A percentile compares a stretch with the other conserved stretches of the same genome.
Conservation (phyloP, 768 basidiomycete species). For the Roridomyces roridus region DNA sequence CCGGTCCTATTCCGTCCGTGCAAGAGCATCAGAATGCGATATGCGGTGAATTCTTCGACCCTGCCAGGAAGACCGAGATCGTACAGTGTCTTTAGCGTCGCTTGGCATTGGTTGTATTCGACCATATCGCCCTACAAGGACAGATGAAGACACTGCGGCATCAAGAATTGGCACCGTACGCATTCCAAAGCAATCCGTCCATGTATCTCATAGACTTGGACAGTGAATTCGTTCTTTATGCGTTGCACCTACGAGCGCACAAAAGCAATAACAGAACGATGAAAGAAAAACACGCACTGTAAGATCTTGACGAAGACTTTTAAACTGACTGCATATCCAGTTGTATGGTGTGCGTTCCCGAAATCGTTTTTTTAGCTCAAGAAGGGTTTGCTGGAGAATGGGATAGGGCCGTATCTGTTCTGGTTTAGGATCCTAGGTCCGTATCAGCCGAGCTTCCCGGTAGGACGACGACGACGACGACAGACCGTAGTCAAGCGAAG, state of each 20-base stretch:
- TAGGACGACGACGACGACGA: constrained; percentile 5
- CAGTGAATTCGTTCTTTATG: constrained; percentile 98
- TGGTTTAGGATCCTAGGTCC: constrained; percentile 87
- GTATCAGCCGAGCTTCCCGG: background rate
- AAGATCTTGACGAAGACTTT: constrained; percentile 95
- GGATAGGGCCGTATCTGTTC: constrained; percentile 90
- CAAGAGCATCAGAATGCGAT: constrained; percentile 94
- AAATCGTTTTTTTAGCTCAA: constrained; percentile 90
- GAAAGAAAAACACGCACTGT: constrained; percentile 69
- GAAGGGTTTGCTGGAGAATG: constrained; percentile 84
- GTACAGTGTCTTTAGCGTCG: constrained; percentile 87
- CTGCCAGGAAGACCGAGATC: constrained; percentile 93
- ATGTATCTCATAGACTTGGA: constrained; percentile 97
- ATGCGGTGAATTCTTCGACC: constrained; percentile 95
- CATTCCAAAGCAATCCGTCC: constrained; percentile 95
- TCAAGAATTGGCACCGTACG: constrained; percentile 50
- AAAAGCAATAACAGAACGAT: constrained; percentile 29
- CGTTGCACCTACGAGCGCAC: constrained; percentile 82
- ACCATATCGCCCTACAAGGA: constrained; percentile 86
- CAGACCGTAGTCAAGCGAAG: constrained; percentile 88
- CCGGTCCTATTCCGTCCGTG: constrained; percentile 95
- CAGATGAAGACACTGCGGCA: constrained; percentile 4
- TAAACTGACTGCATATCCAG: constrained; percentile 98
- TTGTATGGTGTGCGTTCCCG: constrained; percentile 74
- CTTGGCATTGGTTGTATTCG: constrained; percentile 98